Percentiles rank a stretch among this genome's conserved stretches.
Evolutionary conservation across 108 stramenopile genomes (phyloP).

Genomic region (Conticribra weissflogii): DNA sequence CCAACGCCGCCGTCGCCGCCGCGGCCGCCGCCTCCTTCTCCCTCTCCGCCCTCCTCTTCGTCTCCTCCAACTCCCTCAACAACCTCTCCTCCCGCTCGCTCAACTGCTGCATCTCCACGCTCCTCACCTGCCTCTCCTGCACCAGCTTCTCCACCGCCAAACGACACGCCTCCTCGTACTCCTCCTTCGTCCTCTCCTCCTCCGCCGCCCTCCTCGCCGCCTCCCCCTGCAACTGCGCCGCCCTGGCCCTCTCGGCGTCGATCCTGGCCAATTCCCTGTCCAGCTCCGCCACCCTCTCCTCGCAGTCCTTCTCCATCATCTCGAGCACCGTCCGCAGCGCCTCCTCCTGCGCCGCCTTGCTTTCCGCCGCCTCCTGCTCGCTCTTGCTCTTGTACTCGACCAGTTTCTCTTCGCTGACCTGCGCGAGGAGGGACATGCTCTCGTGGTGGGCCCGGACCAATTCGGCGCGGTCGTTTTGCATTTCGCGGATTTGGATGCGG

Average conservation of each 20-base stretch:
- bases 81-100: conserved; percentile 36
- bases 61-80: conserved; percentile 43
- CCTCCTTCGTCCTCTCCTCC: conserved; percentile 26
- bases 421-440: conserved; percentile 44
- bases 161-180: conserved; percentile 44
- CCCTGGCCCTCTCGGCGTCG: conserved; percentile 40
- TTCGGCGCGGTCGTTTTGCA: conserved; percentile 48
- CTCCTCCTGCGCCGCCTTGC: conserved; percentile 48
- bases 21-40: conserved; percentile 17
- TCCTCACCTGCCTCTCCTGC: conserved; percentile 27
- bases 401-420: conserved; percentile 52
- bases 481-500: conserved; percentile 49
- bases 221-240: conserved; percentile 34
- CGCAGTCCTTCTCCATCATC: conserved; percentile 57
- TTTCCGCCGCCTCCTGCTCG: conserved; percentile 35
- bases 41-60: conserved; percentile 23
- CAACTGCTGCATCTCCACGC: conserved; percentile 31
- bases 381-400: conserved; percentile 39
- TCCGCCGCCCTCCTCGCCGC: conserved; percentile 28
- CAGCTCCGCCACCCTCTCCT: conserved; percentile 44
- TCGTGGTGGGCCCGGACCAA: conserved; percentile 51
- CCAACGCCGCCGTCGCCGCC: neutral
- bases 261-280: conserved; percentile 36
- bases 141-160: conserved; percentile 46
- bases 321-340: conserved; percentile 52